Conservation (phyloP, 257 asterid species). For the Parsonsia alboflavescens region DNA sequence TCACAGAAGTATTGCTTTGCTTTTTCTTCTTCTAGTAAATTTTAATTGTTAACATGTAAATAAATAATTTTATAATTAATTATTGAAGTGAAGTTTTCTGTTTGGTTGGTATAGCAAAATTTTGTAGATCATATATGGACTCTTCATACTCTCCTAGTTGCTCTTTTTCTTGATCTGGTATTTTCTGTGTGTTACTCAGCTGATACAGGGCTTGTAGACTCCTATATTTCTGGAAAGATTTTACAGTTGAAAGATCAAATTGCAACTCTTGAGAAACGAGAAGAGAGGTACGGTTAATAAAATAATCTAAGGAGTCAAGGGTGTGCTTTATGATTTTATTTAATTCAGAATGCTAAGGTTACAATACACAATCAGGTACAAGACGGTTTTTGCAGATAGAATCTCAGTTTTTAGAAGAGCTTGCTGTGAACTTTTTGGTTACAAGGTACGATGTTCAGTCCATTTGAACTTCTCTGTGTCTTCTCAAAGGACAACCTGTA, state of each 20-base stretch:
- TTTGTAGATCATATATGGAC: background rate
- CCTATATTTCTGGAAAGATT: conserved; percentile 79
- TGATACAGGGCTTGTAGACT: conserved; percentile 84
- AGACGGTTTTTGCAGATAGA: conserved; percentile 91
- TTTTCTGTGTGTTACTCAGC: conserved; percentile 38
- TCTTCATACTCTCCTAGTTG: background rate
- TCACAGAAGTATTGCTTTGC: background rate
- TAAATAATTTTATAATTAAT: no score
- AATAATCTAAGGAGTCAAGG: conserved; percentile 16
- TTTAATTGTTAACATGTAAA: no score
- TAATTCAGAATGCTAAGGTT: conserved; percentile 27
- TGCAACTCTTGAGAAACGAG: conserved; percentile 95
- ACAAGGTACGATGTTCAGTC: conserved; percentile 58
- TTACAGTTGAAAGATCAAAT: conserved; percentile 92
- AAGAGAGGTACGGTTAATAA: conserved; percentile 64
- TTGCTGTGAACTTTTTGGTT: conserved; percentile 97
- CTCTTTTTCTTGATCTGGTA: conserved; percentile 12
- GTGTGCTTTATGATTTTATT: conserved; percentile 19
- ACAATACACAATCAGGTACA: conserved; percentile 56
- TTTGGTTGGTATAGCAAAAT: background rate
- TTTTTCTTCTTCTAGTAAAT: no score
- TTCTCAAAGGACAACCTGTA: background rate
- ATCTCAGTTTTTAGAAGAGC: conserved; percentile 97
- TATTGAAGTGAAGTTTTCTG: background rate
- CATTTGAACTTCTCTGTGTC: conserved; percentile 12